phyloP scores from a whole-genome alignment of 495 filamentous ascomycete genomes.

The Ramalina intermedia region DNA sequence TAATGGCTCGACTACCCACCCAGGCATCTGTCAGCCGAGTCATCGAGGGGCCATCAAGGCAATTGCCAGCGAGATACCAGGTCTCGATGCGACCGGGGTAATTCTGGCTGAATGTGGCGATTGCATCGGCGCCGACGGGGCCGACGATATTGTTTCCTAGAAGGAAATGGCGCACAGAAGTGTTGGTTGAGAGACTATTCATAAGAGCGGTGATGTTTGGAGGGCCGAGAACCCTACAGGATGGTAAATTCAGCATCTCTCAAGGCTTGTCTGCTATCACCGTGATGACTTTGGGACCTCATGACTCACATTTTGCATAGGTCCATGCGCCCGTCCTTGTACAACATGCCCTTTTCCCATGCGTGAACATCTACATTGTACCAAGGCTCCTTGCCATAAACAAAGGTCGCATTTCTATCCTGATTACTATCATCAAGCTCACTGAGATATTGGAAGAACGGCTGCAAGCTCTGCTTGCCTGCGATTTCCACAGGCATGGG shows the following conservation, averaged over 20 bases:
- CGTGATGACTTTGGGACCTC: not conserved
- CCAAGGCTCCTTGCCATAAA: slow-evolving; percentile 1
- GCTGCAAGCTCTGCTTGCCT: not conserved
- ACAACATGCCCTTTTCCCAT: slow-evolving; percentile 8
- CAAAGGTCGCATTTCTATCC: not conserved
- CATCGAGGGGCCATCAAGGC: slow-evolving; percentile 20
- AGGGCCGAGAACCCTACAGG: slow-evolving; percentile 27
- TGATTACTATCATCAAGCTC: not conserved
- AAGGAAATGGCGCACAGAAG: slow-evolving; percentile 25
- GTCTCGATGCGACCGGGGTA: slow-evolving; percentile 26
- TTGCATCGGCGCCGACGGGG: slow-evolving; percentile 21
- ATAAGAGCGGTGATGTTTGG: slow-evolving; percentile 23
- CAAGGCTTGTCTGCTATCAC: too few relatives aligned
- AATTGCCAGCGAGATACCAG: slow-evolving; percentile 31
- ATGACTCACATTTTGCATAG: slow-evolving; percentile 7
- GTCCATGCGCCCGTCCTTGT: slow-evolving; percentile 8
- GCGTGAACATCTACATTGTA: not conserved
- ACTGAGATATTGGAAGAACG: slow-evolving; percentile 1
- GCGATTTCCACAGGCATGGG: slow-evolving; percentile 1
- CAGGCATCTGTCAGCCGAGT: slow-evolving; percentile 19
- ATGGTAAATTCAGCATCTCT: slow-evolving; percentile 5
- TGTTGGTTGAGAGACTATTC: slow-evolving; percentile 19
- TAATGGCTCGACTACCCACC: slow-evolving; percentile 18
- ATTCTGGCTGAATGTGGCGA: slow-evolving; percentile 21
- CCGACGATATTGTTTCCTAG: slow-evolving; percentile 32